phyloP scores from a whole-genome alignment of 2,329 filamentous ascomycete species.

The Colletotrichum gloeosporioides region DNA sequence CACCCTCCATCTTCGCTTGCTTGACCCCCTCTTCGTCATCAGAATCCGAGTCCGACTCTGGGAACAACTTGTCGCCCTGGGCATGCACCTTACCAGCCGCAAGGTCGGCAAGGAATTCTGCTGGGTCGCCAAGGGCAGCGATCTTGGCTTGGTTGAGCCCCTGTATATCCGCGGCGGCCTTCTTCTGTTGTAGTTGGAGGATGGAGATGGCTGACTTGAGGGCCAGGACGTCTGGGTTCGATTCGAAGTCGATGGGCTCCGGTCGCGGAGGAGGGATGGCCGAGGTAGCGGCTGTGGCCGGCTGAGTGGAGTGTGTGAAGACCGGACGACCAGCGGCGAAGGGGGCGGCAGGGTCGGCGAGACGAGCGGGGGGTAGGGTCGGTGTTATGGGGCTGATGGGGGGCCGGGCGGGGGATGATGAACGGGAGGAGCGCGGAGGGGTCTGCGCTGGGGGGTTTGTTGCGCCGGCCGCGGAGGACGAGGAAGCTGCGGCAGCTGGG shows the following conservation, averaged over 20 bases:
- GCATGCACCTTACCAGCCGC: slow-evolving; percentile 63
- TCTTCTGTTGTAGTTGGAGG: slow-evolving; percentile 83
- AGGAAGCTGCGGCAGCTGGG: background rate
- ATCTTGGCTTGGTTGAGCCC: slow-evolving; percentile 72
- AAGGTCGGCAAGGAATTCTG: slow-evolving; percentile 74
- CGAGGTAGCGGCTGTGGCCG: slow-evolving; percentile 33
- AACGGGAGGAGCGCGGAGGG: slow-evolving; percentile 29
- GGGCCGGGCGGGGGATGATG: slow-evolving; percentile 52
- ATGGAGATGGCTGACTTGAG: slow-evolving; percentile 85
- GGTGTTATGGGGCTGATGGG: slow-evolving; percentile 63
- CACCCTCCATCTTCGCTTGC: background rate
- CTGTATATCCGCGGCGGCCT: slow-evolving; percentile 77
- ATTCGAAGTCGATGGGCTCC: slow-evolving; percentile 61
- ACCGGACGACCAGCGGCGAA: slow-evolving; percentile 38
- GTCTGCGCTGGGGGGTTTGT: slow-evolving; percentile 3
- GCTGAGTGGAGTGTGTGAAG: slow-evolving; percentile 52
- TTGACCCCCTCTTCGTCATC: slow-evolving; percentile 33
- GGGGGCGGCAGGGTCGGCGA: slow-evolving; percentile 27
- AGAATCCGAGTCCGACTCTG: slow-evolving; percentile 23
- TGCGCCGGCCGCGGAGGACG: slow-evolving; percentile 1
- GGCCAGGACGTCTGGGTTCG: slow-evolving; percentile 86
- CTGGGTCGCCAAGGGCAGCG: slow-evolving; percentile 73
- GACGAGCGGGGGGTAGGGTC: slow-evolving; percentile 44
- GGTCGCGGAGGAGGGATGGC: slow-evolving; percentile 53
- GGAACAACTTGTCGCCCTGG: slow-evolving; percentile 34